These are phyloP conservation scores for Pittosporum tobira DNA, from an alignment of 129 eudicot genomes.

Conservation along the genomic window DNA sequence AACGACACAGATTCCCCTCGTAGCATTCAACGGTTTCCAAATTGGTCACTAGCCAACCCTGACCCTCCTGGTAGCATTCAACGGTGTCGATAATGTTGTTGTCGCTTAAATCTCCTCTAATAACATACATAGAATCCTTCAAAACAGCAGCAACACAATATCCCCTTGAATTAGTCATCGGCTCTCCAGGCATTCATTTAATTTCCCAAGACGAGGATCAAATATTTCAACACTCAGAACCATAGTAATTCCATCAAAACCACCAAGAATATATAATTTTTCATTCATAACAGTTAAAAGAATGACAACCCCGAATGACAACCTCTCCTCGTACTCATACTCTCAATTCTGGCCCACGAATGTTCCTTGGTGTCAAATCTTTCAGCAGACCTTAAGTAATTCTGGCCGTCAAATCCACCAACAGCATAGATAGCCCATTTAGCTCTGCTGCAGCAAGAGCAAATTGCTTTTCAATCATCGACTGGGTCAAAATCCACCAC, in stretches of 20 bases:
- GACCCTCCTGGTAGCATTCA: constrained; percentile 70
- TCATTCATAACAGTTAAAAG: constrained; percentile 54
- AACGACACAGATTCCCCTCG: too few species aligned
- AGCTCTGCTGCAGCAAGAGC: constrained; percentile 63
- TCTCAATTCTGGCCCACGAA: constrained; percentile 54
- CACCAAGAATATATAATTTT: constrained; percentile 69
- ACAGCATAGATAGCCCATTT: constrained; percentile 71
- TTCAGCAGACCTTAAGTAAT: constrained; percentile 70
- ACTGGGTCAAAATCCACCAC: constrained; percentile 54
- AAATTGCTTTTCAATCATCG: constrained; percentile 81
- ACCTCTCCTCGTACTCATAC: constrained; percentile 61
- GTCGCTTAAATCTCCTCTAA: constrained; percentile 49
- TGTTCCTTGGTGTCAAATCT: constrained; percentile 91
- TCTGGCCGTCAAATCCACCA: constrained; percentile 74
- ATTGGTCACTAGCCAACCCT: constrained; percentile 49
- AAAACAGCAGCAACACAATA: constrained; percentile 50
- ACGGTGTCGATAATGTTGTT: constrained; percentile 41
- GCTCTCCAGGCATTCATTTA: constrained; percentile 62
- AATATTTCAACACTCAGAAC: constrained; percentile 46
- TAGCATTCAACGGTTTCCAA: constrained; percentile 31
- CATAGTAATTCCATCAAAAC: constrained; percentile 59
- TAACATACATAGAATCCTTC: constrained; percentile 38
- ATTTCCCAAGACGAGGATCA: constrained; percentile 64
- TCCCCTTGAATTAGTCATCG: constrained; percentile 58
- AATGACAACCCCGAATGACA: too few species aligned